Percentiles rank a stretch among this genome's conserved stretches.
Conservation (phyloP, 2,329 filamentous ascomycete species). For the Arthrobotrys conoides region DNA sequence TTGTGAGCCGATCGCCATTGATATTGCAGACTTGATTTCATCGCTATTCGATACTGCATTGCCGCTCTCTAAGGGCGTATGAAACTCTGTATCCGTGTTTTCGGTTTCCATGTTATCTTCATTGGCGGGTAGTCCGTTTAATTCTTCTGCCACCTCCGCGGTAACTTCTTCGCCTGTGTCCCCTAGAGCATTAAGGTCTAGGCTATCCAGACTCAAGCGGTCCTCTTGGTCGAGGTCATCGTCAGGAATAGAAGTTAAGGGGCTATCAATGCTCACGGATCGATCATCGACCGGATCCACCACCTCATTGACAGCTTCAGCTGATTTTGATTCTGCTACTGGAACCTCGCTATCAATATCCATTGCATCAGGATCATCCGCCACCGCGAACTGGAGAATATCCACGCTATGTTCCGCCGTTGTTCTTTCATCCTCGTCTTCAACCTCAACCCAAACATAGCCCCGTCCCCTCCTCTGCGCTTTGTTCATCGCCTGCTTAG, state of each 20-base stretch:
- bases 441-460: conserved; percentile 59
- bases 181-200: conserved; percentile 29
- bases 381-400: neutral
- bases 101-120: conserved; percentile 55
- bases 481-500: conserved; percentile 57
- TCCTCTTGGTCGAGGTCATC: conserved; percentile 46
- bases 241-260: conserved; percentile 54
- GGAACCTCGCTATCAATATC: conserved; percentile 56
- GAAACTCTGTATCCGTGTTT: conserved; percentile 48
- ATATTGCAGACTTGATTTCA: conserved; percentile 6
- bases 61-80: conserved; percentile 35
- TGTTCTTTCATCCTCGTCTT: conserved; percentile 33
- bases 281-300: conserved; percentile 21
- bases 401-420: neutral
- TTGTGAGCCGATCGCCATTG: conserved; percentile 19
- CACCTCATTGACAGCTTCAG: neutral
- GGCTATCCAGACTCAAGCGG: conserved; percentile 45
- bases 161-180: neutral
- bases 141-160: neutral
- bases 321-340: neutral
- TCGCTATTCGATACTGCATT: neutral
- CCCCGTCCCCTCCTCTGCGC: conserved; percentile 52
- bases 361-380: conserved; percentile 51
- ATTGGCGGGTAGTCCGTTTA: neutral
- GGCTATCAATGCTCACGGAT: conserved; percentile 55